phyloP scores from a whole-genome alignment of 2,329 filamentous ascomycete genomes.

The Ophiocordyceps robertsii region DNA sequence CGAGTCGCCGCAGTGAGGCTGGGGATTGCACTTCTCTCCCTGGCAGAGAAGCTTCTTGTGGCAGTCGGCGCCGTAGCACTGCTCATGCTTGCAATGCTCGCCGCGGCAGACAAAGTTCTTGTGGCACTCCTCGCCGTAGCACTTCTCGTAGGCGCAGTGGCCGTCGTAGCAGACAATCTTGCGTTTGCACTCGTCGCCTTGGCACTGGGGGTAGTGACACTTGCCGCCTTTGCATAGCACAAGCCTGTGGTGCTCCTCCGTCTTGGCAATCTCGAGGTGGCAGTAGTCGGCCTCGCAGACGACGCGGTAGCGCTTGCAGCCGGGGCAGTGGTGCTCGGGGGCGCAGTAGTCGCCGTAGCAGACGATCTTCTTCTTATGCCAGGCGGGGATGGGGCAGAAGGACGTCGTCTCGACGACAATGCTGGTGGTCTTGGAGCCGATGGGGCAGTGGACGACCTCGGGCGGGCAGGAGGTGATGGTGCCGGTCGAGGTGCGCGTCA shows the following conservation, averaged over 20 bases:
- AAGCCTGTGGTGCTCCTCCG: constrained; percentile 15
- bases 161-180: constrained; percentile 20
- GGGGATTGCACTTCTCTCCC: constrained; percentile 11
- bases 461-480: constrained; percentile 15
- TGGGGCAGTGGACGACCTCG: constrained; percentile 9
- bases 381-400: constrained; percentile 8
- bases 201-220: constrained; percentile 14
- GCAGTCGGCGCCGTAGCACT: constrained; percentile 17
- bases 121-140: constrained; percentile 14
- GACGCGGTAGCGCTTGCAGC: constrained; percentile 15
- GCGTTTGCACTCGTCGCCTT: constrained; percentile 11
- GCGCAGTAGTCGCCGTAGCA: constrained; percentile 20
- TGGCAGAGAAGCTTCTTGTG: constrained; percentile 14
- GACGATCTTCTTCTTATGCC: constrained; percentile 16
- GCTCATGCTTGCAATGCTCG: constrained; percentile 15
- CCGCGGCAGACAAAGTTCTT: constrained; percentile 20
- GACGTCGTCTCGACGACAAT: constrained; percentile 10
- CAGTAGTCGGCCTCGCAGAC: constrained; percentile 16
- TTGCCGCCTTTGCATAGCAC: constrained; percentile 13
- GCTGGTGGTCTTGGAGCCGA: constrained; percentile 7
- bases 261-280: constrained; percentile 11
- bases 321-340: constrained; percentile 13
- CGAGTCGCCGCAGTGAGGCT: constrained; percentile 7
- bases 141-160: constrained; percentile 15
- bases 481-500: constrained; percentile 1